A percentile compares a stretch with the other conserved stretches of the same genome.
Evolutionary conservation across 2,329 filamentous ascomycete species (phyloP).

Genomic region (Fusarium vanettenii): DNA sequence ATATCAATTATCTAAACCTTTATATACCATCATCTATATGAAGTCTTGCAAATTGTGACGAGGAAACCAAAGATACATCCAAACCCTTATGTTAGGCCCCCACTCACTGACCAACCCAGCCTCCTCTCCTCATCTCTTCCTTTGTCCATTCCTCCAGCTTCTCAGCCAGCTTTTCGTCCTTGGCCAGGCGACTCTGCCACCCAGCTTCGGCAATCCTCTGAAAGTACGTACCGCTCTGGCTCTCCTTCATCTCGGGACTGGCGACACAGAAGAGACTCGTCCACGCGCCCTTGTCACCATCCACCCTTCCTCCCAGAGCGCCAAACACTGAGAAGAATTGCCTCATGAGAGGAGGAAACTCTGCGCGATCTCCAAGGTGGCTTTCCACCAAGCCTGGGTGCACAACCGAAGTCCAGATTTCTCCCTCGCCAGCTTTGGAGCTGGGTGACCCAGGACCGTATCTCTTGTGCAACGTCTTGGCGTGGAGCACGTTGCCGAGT

Average conservation of each 20-base stretch:
- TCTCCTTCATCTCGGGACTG: slow-evolving; percentile 13
- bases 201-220: slow-evolving; percentile 25
- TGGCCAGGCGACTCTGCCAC: slow-evolving; percentile 20
- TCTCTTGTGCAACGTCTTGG: slow-evolving; percentile 12
- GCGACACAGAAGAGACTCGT: slow-evolving; percentile 33
- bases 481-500: slow-evolving; percentile 33
- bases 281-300: slow-evolving; percentile 29
- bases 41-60: background rate
- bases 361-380: background rate
- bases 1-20: background rate
- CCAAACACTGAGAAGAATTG: background rate
- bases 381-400: slow-evolving; percentile 33
- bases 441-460: slow-evolving; percentile 25
- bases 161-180: slow-evolving; percentile 22
- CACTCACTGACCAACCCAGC: background rate
- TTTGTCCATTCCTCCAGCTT: slow-evolving; percentile 32
- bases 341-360: background rate
- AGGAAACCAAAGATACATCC: background rate
- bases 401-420: slow-evolving; percentile 27
- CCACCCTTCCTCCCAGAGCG: background rate
- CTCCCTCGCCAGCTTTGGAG: slow-evolving; percentile 2
- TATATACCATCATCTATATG: background rate
- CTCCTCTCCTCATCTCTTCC: slow-evolving; percentile 15
- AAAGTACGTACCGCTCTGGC: slow-evolving; percentile 29
- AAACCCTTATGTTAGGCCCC: background rate